A percentile compares a stretch with the other conserved stretches of the same genome.
phyloP scores from a whole-genome alignment of 768 basidiomycete species.

The Pleurotus citrinopileatus region DNA sequence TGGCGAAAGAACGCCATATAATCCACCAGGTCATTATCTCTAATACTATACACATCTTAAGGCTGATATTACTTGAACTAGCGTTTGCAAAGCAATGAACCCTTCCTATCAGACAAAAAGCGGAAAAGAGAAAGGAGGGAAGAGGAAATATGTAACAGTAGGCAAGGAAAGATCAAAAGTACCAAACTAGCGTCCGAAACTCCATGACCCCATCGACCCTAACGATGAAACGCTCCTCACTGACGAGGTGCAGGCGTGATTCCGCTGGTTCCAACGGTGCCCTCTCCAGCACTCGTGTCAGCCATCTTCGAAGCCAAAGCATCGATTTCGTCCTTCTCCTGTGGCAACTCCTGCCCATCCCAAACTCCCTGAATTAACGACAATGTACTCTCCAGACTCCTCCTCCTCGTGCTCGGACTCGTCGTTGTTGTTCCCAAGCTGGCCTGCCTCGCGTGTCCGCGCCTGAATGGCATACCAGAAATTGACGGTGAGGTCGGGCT shows the following conservation, averaged over 20 bases:
- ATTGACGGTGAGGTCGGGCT: slow-evolving; percentile 32
- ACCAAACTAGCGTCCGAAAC: background rate
- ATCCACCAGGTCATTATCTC: background rate
- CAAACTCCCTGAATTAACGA: slow-evolving; percentile 91
- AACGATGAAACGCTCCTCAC: background rate
- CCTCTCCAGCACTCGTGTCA: slow-evolving; percentile 2
- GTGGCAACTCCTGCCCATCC: slow-evolving; percentile 54
- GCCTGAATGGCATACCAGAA: slow-evolving; percentile 50
- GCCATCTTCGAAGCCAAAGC: slow-evolving; percentile 4
- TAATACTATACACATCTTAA: background rate
- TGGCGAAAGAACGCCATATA: too few relatives aligned
- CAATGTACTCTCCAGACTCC: slow-evolving; percentile 95
- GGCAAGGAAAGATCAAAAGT: too few relatives aligned
- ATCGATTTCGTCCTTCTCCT: slow-evolving; percentile 10
- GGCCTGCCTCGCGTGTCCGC: slow-evolving; percentile 72
- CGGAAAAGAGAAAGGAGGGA: background rate
- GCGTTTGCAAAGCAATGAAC: background rate
- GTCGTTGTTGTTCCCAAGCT: slow-evolving; percentile 96
- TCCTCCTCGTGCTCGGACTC: slow-evolving; percentile 86
- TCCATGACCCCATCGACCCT: background rate
- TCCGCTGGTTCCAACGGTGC: background rate
- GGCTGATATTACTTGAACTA: background rate
- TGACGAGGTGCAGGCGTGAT: background rate
- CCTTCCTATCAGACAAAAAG: background rate
- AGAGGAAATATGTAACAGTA: background rate